Percentiles rank a stretch among this genome's conserved stretches.
Conservation (phyloP, 352 stramenopile species). For the Pilasporangium apinafurcum region DNA sequence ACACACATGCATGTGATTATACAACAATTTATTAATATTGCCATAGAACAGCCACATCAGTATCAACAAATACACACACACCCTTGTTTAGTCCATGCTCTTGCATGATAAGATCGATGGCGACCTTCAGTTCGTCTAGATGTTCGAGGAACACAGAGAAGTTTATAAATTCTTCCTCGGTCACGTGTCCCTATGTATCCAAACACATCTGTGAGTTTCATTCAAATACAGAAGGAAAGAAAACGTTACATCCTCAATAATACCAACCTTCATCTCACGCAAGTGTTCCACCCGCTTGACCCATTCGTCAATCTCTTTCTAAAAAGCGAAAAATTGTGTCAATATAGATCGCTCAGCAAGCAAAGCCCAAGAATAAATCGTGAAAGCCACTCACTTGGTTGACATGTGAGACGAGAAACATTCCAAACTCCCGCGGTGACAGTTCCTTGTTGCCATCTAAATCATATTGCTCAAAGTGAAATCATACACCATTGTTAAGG, state of each 20-base stretch:
- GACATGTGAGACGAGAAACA: slow-evolving; percentile 84
- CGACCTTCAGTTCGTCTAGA: slow-evolving; percentile 79
- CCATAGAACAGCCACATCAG: neutral
- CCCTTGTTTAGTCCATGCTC: slow-evolving; percentile 81
- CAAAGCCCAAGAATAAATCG: neutral
- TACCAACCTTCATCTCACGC: slow-evolving; percentile 37
- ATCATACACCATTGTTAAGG: too few relatives aligned
- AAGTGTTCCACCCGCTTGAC: slow-evolving; percentile 74
- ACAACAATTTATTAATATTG: neutral
- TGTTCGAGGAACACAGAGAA: slow-evolving; percentile 80
- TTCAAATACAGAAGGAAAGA: neutral
- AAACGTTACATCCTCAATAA: too few relatives aligned
- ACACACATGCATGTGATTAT: neutral
- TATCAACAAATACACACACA: neutral
- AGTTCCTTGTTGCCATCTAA: slow-evolving; percentile 74
- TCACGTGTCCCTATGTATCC: slow-evolving; percentile 42
- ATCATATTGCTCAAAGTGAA: slow-evolving; percentile 88
- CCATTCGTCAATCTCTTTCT: slow-evolving; percentile 75
- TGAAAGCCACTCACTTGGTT: slow-evolving; percentile 43
- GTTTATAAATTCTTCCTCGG: slow-evolving; percentile 81
- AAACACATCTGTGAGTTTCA: neutral
- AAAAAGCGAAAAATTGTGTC: neutral
- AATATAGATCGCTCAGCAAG: neutral
- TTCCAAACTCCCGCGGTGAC: slow-evolving; percentile 78
- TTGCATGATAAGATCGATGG: slow-evolving; percentile 79